Evolutionary conservation across 345 rosid genomes (phyloP).

Genomic region (Gossypium raimondii): DNA sequence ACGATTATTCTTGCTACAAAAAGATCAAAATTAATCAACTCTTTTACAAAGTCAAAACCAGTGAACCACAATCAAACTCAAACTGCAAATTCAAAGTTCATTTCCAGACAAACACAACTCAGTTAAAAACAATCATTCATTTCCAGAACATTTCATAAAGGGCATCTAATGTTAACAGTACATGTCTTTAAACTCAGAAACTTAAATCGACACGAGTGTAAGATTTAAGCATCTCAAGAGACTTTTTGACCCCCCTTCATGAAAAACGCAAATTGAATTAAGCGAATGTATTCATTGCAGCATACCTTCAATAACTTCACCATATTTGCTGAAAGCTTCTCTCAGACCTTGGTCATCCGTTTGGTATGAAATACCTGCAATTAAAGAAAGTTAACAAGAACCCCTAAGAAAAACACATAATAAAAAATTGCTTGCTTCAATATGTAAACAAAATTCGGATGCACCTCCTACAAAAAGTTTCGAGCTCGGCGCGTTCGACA

Average conservation of each 20-base stretch:
- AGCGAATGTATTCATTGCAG: neutral
- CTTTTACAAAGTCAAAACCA: neutral
- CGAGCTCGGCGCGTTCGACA: conserved; percentile 73
- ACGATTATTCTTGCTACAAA: conserved; percentile 70
- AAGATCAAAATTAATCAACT: conserved; percentile 7
- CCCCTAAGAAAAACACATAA: neutral
- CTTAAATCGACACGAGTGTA: neutral
- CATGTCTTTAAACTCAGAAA: neutral
- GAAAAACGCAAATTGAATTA: neutral
- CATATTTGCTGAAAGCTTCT: conserved; percentile 75
- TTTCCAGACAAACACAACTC: neutral
- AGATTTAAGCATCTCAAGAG: no score
- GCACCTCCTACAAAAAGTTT: conserved; percentile 90
- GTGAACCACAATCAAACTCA: neutral
- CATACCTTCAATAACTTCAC: conserved; percentile 72
- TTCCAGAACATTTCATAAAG: neutral
- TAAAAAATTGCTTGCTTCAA: neutral
- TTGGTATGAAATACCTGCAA: conserved; percentile 62
- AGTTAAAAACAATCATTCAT: neutral
- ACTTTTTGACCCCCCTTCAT: neutral
- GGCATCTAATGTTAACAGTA: neutral
- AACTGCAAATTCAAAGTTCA: neutral
- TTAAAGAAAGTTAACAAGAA: conserved; percentile 1
- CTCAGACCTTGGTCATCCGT: conserved; percentile 64
- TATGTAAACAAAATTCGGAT: neutral